A percentile compares a stretch with the other conserved stretches of the same genome.
Evolutionary conservation across 371 early-diverging fungal genomes (phyloP).

Genomic region (Quaeritorhiza haematococci): DNA sequence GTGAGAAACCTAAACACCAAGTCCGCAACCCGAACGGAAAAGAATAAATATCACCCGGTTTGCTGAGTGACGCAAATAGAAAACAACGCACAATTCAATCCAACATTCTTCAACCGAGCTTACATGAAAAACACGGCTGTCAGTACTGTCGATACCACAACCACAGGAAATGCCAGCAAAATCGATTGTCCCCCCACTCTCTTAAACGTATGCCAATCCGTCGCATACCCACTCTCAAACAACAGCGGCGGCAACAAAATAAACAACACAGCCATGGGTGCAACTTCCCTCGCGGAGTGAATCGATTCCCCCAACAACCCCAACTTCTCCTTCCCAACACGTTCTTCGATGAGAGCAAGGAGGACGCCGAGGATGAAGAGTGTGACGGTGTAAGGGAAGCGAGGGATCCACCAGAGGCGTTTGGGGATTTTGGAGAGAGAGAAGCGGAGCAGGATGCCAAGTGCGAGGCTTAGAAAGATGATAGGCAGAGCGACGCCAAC

Average conservation of each 20-base stretch:
- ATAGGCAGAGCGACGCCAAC: too few species aligned
- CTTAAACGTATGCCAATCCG: background rate
- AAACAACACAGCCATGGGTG: background rate
- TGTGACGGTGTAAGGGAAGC: background rate
- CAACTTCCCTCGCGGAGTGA: too few species aligned
- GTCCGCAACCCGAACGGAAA: background rate
- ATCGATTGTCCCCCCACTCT: background rate
- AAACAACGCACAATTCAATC: too few species aligned
- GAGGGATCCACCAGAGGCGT: too few species aligned
- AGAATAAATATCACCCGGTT: background rate
- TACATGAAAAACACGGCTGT: background rate
- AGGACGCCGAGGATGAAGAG: background rate
- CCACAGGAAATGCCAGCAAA: background rate
- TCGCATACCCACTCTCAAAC: background rate
- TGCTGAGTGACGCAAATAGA: background rate
- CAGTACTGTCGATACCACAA: background rate
- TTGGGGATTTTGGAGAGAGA: too few species aligned
- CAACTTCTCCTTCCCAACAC: background rate
- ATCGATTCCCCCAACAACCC: background rate
- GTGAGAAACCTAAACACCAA: background rate
- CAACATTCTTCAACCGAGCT: too few species aligned
- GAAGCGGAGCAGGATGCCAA: too few species aligned
- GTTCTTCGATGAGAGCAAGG: background rate
- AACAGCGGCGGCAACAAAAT: background rate
- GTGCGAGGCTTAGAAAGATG: too few species aligned